Evolutionary conservation across 305 asterid species (phyloP), one percentile per base, ranked within the genome.

Genomic region (Rubia occidens): DNA sequence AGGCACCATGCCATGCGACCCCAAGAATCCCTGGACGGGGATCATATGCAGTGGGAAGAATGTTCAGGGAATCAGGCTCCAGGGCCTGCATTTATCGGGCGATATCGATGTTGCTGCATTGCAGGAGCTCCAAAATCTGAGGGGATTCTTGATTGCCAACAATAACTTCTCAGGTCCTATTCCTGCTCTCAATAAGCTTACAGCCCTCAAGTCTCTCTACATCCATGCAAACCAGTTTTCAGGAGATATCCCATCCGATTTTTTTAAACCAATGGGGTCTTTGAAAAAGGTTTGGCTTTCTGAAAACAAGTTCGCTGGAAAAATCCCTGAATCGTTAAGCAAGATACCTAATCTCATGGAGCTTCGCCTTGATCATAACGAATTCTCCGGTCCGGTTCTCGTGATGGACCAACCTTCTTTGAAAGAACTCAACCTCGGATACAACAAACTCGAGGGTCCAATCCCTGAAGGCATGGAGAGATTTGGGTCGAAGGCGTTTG

Each of bases 381-480:
- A 70, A 60, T 93, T 93, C 75, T 72, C 90, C 0, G 97, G 96
- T 0, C 73, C 63, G 0, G 63, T 90, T 45, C 96, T 96, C 0
- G 11, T 65, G 0, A 39, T 90, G 0, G 74, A 76, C 1, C 96
- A 85, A 17, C 73, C 56, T 17, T 71, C 92, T 4, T 60, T 90
- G 40, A 44, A 42, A n/a, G 44, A 17, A 0, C 10, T 88, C 8
- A 79, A 86, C 72, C 6, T 93, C 0, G 81, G 95, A 0, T 6
- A 74, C 81, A 93, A 93, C 55, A 82, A 77, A 4, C 69, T 93
- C 17, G 81, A 90, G 32, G 98, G 98, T 0, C 88, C 84, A 80
- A 79, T 93, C 73, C 98, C 98, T 6, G 55, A 44, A 59, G 56
- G 39, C 68, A 72, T 85, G 88, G 58, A 84, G 5, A 86, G 78